phyloP scores from a whole-genome alignment of 768 basidiomycete genomes.

The Cantharellus anzutake region DNA sequence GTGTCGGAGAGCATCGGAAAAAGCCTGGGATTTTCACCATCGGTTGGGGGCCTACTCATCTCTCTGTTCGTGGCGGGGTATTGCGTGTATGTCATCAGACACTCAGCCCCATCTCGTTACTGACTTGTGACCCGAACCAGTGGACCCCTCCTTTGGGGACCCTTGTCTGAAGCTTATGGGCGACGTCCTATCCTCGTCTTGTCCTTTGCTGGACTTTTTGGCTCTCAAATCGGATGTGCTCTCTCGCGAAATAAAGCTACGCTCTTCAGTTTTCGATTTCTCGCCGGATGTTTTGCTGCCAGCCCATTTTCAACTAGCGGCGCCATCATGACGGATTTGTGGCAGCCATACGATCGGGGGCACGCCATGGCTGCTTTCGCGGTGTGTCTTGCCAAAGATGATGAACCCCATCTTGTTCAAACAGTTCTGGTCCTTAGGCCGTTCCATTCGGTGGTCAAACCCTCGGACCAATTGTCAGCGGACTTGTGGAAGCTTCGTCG shows the following conservation, averaged over 20 bases:
- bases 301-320: constrained; percentile 12
- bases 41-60: constrained; percentile 6
- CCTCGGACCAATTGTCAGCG: constrained; percentile 13
- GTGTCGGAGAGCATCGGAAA: constrained; percentile 4
- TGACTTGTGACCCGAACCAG: not conserved
- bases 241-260: constrained; percentile 18
- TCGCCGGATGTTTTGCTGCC: constrained; percentile 12
- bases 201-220: constrained; percentile 15
- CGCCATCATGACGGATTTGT: constrained; percentile 14
- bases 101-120: not conserved
- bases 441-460: constrained; percentile 12
- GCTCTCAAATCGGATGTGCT: constrained; percentile 17
- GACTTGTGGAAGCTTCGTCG: constrained; percentile 7
- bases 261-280: constrained; percentile 14
- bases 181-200: constrained; percentile 20
- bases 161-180: constrained; percentile 18
- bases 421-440: constrained; percentile 8
- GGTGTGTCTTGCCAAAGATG: constrained; percentile 10
- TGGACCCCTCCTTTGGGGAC: constrained; percentile 18
- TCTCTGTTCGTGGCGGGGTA: constrained; percentile 9
- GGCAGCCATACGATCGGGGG: constrained; percentile 12
- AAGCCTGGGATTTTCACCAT: constrained; percentile 1
- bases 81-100: constrained; percentile 9
- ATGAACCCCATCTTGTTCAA: constrained; percentile 10
- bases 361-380: constrained; percentile 10